Percentiles rank a stretch among this genome's conserved stretches.
These are phyloP conservation scores for Trypanosomatidae sp. DNA, from an alignment of 208 protist genomes.

Conservation along the genomic window DNA sequence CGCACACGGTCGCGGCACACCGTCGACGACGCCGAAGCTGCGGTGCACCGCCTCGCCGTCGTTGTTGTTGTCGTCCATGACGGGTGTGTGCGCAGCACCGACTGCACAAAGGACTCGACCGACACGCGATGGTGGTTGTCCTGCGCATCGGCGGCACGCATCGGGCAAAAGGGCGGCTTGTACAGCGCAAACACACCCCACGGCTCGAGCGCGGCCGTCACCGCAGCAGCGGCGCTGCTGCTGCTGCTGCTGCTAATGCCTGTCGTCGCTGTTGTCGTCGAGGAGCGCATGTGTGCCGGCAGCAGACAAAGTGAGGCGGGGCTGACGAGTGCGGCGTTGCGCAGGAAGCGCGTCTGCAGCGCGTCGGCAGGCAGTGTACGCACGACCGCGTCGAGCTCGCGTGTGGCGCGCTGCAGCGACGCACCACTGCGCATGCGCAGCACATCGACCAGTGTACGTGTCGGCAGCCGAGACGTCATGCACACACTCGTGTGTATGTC, in stretches of 20 bases:
- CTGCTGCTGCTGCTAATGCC: no score
- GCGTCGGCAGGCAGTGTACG: slow-evolving; percentile 30
- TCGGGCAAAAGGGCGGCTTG: slow-evolving; percentile 84
- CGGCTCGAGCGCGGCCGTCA: slow-evolving; percentile 10
- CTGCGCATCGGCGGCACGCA: slow-evolving; percentile 40
- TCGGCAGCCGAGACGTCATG: slow-evolving; percentile 52
- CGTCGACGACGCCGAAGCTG: neutral
- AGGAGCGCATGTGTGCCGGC: no score
- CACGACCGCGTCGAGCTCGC: slow-evolving; percentile 25
- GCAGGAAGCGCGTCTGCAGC: slow-evolving; percentile 59
- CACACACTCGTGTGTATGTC: neutral
- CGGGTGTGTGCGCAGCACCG: slow-evolving; percentile 35
- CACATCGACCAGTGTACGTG: slow-evolving; percentile 54
- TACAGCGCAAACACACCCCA: slow-evolving; percentile 64
- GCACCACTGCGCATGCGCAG: slow-evolving; percentile 44
- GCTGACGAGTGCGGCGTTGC: slow-evolving; percentile 66
- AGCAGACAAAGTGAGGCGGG: slow-evolving; percentile 54
- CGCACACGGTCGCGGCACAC: slow-evolving; percentile 33
- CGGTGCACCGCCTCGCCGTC: neutral
- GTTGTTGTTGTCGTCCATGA: slow-evolving; percentile 20
- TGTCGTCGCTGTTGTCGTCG: neutral
- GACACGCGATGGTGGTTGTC: slow-evolving; percentile 74
- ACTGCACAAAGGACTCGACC: slow-evolving; percentile 63
- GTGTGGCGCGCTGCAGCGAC: slow-evolving; percentile 38
- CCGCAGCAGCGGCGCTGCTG: neutral